These are phyloP conservation scores for Pseudocercospora fuligena DNA, from an alignment of 2,329 filamentous ascomycete genomes.

Conservation along the genomic window DNA sequence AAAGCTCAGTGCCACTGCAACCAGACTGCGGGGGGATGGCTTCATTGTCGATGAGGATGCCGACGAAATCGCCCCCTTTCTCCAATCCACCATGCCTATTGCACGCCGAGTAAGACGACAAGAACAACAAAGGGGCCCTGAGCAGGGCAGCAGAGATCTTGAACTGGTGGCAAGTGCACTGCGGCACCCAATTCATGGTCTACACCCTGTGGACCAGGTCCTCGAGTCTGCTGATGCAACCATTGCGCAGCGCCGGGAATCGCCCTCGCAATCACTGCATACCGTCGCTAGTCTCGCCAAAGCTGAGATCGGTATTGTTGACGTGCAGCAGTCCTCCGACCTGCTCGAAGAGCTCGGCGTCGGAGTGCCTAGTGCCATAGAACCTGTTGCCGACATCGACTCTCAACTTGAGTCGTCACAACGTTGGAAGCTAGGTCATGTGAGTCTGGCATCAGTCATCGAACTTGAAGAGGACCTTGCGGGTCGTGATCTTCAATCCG, in stretches of 20 bases:
- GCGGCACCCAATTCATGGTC: neutral
- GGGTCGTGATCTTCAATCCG: slow-evolving; percentile 7
- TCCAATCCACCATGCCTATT: neutral
- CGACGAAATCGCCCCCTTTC: neutral
- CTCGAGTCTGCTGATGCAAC: neutral
- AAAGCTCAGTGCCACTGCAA: neutral
- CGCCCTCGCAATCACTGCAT: neutral
- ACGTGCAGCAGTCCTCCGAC: slow-evolving; percentile 2
- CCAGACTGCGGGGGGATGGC: neutral
- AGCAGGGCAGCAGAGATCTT: neutral
- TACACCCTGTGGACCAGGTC: neutral
- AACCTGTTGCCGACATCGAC: neutral
- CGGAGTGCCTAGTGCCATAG: neutral
- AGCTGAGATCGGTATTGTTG: neutral
- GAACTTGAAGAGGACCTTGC: slow-evolving; percentile 5
- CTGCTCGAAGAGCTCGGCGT: neutral
- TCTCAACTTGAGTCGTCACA: neutral
- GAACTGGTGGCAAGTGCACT: neutral
- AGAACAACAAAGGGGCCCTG: neutral
- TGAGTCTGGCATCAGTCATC: neutral
- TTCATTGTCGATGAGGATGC: slow-evolving; percentile 12
- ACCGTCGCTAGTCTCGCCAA: slow-evolving; percentile 1
- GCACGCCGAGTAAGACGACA: slow-evolving; percentile 11
- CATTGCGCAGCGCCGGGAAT: neutral
- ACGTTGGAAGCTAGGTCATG: neutral